A percentile compares a stretch with the other conserved stretches of the same genome.
phyloP scores from a whole-genome alignment of 441 rosid genomes.

The Erodium texanum region DNA sequence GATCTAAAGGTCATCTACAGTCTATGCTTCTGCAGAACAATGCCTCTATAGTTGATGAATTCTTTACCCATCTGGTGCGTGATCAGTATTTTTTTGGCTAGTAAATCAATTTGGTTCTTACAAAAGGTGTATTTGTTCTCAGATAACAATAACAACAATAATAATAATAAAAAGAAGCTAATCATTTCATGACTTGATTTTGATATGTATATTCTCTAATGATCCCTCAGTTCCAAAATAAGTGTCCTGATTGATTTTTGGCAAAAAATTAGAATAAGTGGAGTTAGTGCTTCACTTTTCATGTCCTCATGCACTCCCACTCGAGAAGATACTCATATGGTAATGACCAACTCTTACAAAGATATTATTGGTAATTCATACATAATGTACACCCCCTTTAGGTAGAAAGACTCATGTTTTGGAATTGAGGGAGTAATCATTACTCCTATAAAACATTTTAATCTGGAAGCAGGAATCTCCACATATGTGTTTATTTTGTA shows the following conservation, averaged over 20 bases:
- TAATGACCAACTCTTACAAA: background rate
- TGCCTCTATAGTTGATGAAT: slow-evolving; percentile 75
- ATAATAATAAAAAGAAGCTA: no score
- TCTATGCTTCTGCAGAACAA: slow-evolving; percentile 75
- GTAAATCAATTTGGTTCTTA: background rate
- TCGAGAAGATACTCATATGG: background rate
- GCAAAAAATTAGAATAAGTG: background rate
- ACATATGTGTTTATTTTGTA: background rate
- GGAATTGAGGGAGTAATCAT: background rate
- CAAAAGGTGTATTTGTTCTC: no score
- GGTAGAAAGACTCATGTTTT: background rate
- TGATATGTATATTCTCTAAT: background rate
- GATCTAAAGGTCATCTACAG: slow-evolving; percentile 84
- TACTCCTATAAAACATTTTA: background rate
- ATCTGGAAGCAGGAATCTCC: background rate
- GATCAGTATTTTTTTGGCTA: background rate
- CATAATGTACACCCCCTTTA: background rate
- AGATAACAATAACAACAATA: no score
- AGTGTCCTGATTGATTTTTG: background rate
- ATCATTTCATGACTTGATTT: background rate
- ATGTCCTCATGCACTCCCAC: background rate
- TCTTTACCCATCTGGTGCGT: slow-evolving; percentile 69
- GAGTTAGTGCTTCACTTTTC: background rate
- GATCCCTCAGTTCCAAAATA: background rate
- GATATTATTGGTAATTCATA: background rate